Base-by-base conservation (phyloP, 2,329 filamentous ascomycete genomes). In the Sclerotinia nivalis region DNA sequence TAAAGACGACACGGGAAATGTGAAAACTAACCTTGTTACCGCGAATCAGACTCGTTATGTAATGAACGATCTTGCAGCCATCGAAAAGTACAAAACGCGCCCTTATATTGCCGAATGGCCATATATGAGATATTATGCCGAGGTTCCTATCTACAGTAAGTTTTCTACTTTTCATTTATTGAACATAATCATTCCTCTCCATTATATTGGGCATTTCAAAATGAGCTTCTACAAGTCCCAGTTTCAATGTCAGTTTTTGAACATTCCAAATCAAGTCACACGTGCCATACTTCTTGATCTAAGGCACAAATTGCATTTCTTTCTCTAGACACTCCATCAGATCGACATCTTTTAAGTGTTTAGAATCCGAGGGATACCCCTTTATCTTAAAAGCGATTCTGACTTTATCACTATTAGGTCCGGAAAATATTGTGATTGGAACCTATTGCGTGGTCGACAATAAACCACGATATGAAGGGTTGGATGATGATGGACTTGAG, bases 391-490 rank as follows among this genome's bases (percentile, higher is more conserved):
- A 7, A 47, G 6, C 12, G 2, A 49, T 20, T 37, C 45, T 64
- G 22, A 50, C 22, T 18, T 34, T n/a, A 25, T 15, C 1, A 64
- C 22, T 64, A 20, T 25, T 37, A 69, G 67, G 67, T 61, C 68
- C 12, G n/a, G 66, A 69, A 8, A 74, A 75, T 8, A 64, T 72
- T 58, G 84, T 83, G 55, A 87, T 91, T 66, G 89, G 89, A 20
- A 84, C 84, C 18, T 86, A 87, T 69, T 86, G 86, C 69, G 83
- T 90, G 2, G 80, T 88, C 2, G 88, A 90, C 72, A 83, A 85
- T 45, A 81, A 81, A 22, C 84, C 86, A 0, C 84, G 87, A 25
- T 73, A 83, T 60, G 67, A 64, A 15, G 86, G 84, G 0, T 74
- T 91, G 10, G 79, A 81, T 13, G 71, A 78, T 0, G 80, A 82